A percentile compares a stretch with the other conserved stretches of the same genome.
Conservation (phyloP, 768 basidiomycete species). For the Amanita muscaria region DNA sequence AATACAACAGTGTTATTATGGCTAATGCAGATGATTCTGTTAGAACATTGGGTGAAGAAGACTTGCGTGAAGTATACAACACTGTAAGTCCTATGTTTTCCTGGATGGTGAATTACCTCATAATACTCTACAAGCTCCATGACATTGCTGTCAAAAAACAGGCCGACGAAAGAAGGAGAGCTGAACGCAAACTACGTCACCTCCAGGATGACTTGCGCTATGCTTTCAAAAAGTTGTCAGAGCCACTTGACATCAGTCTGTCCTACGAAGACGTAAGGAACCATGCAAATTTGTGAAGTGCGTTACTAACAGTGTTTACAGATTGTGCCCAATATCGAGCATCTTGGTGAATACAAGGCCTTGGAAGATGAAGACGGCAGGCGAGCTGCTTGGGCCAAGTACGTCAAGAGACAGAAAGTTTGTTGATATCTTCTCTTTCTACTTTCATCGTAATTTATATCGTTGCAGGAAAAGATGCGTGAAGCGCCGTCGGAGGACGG, state of each 20-base stretch:
- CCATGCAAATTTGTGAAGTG: not conserved
- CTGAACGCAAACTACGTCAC: constrained; percentile 79
- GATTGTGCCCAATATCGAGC: constrained; percentile 68
- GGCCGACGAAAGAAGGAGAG: constrained; percentile 78
- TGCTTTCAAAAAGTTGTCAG: constrained; percentile 83
- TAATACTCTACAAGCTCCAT: constrained; percentile 46
- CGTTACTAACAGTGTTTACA: constrained; percentile 19
- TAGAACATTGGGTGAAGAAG: constrained; percentile 37
- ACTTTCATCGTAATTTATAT: not conserved
- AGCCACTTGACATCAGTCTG: constrained; percentile 66
- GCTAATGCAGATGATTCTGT: constrained; percentile 45
- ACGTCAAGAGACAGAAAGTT: constrained; percentile 85
- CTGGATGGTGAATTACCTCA: not conserved
- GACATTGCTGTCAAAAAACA: constrained; percentile 64
- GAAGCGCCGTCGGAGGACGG: constrained; percentile 77
- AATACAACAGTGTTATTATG: constrained; percentile 51
- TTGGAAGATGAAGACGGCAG: constrained; percentile 83
- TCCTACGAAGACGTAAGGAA: constrained; percentile 67
- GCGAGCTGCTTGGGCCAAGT: constrained; percentile 78
- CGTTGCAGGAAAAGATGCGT: constrained; percentile 62
- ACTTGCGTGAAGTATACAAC: constrained; percentile 49
- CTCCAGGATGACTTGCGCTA: constrained; percentile 94
- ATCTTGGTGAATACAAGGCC: constrained; percentile 80
- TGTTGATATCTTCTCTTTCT: constrained; percentile 8
- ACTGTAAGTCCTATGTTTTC: constrained; percentile 38